Evolutionary conservation across 1,139 yeast genomes (phyloP).

Genomic region (Hyphopichia burtonii): DNA sequence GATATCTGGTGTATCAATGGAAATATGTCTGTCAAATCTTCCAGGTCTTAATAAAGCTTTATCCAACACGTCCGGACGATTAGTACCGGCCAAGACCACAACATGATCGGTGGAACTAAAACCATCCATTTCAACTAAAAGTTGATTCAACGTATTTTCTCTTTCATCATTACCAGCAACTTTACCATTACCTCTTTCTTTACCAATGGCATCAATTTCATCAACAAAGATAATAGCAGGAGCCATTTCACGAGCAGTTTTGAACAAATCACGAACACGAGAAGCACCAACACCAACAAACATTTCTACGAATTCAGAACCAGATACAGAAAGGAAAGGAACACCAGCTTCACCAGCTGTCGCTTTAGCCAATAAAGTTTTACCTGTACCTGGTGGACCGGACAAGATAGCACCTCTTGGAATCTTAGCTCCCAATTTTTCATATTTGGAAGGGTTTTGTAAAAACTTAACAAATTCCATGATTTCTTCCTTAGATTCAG

Average conservation of each 20-base stretch:
- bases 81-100: slow-evolving; percentile 96
- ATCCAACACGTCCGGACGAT: slow-evolving; percentile 90
- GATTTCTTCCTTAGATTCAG: slow-evolving; percentile 96
- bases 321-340: slow-evolving; percentile 91
- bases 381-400: slow-evolving; percentile 99
- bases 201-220: slow-evolving; percentile 98
- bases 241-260: slow-evolving; percentile 88
- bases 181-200: slow-evolving; percentile 81
- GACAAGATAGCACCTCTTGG: slow-evolving; percentile 97
- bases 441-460: slow-evolving; percentile 86
- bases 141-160: slow-evolving; percentile 92
- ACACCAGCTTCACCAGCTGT: slow-evolving; percentile 99
- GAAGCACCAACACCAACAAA: slow-evolving; percentile 99
- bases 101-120: slow-evolving; percentile 88
- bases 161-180: slow-evolving; percentile 93
- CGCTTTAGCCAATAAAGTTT: slow-evolving; percentile 94
- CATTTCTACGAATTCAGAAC: slow-evolving; percentile 99
- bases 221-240: slow-evolving; percentile 94
- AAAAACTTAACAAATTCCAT: slow-evolving; percentile 95
- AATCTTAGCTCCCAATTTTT: slow-evolving; percentile 89
- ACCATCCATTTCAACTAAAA: slow-evolving; percentile 97
- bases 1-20: slow-evolving; percentile 88
- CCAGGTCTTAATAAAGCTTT: slow-evolving; percentile 95
- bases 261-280: slow-evolving; percentile 90
- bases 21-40: slow-evolving; percentile 90